Evolutionary conservation across 306 rosid species (phyloP), one percentile per base, ranked within the genome.

Genomic region (Vigna trinervia): DNA sequence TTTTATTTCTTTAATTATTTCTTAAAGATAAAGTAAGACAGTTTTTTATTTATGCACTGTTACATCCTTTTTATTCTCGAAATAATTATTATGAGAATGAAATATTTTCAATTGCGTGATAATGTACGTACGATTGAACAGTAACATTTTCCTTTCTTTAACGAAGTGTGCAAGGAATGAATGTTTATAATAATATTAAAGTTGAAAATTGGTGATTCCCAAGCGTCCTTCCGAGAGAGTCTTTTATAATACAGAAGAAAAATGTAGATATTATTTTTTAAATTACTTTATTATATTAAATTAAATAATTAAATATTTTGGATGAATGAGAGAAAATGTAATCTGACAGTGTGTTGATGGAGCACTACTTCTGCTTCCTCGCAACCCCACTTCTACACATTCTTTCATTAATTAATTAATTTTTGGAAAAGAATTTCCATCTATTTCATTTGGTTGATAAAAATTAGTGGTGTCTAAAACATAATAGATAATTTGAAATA

Each of bases 271-370:
- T 34, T 34, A 4, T 34, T 34, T 34, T 32, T 4, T 34, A 34
- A 34, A 34, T 34, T 34, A 34, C 1, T 34, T 34, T 34, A 4
- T 34, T 34, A 5, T 34, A 34, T 4, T 34, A 34, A 34, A 34
- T 34, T 34, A 34, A 32, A 32, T 32, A 32, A 4, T 32, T 32
- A 4, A 34, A 34, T 34, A 34, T 28, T 28, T 28, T 28, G 32
- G 2, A 28, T 30, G 34, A 4, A 30, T 4, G 5, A 3, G 34
- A 30, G 34, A 30, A 30, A 62, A 73, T 80, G 28, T 74, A 80
- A 78, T 38, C 14, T 32, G 78, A 26, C 81, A 11, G 78, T 34
- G 79, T 59, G 73, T 75, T 78, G 76, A 74, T 38, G 79, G 89
- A 69, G 64, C 87, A 79, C 81, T 46, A 50, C 28, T 23, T 23